Evolutionary conservation across 805 yeast genomes (phyloP).

Genomic region (Candida ficus): DNA sequence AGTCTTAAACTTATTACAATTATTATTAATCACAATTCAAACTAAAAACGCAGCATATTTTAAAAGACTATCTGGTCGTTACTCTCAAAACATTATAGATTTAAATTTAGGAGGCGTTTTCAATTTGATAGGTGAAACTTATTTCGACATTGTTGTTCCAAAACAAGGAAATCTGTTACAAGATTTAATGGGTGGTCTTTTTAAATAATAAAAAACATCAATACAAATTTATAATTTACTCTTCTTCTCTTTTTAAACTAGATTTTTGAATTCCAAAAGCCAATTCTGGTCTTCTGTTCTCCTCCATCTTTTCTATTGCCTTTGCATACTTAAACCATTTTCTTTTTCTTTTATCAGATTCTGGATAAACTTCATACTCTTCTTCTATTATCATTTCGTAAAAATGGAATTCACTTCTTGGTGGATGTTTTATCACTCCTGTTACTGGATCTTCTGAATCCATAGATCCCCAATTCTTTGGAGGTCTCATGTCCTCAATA

Average conservation of each 20-base stretch:
- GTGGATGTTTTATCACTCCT: conserved; percentile 39
- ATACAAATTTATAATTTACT: no score
- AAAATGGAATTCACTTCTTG: conserved; percentile 84
- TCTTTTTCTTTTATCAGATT: conserved; percentile 52
- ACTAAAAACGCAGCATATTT: conserved; percentile 49
- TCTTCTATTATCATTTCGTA: conserved; percentile 65
- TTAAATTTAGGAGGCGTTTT: conserved; percentile 40
- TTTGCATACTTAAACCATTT: conserved; percentile 71
- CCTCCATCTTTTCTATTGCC: conserved; percentile 54
- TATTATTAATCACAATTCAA: conserved; percentile 56
- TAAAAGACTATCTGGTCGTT: conserved; percentile 46
- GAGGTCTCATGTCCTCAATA: conserved; percentile 56
- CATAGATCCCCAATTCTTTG: conserved; percentile 36
- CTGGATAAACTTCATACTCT: conserved; percentile 72
- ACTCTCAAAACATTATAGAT: conserved; percentile 32
- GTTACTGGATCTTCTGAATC: conserved; percentile 19
- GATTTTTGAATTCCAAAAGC: conserved; percentile 58
- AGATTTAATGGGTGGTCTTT: conserved; percentile 70
- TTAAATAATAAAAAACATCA: no score
- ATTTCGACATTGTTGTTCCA: conserved; percentile 52
- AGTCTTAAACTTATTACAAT: conserved; percentile 63
- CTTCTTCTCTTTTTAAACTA: conserved; percentile 32
- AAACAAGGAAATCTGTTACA: conserved; percentile 54
- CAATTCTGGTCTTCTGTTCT: conserved; percentile 62
- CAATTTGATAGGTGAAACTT: conserved; percentile 53